These are phyloP conservation scores for Tulasnella sp. DNA, from an alignment of 768 basidiomycete genomes.

Conservation along the genomic window DNA sequence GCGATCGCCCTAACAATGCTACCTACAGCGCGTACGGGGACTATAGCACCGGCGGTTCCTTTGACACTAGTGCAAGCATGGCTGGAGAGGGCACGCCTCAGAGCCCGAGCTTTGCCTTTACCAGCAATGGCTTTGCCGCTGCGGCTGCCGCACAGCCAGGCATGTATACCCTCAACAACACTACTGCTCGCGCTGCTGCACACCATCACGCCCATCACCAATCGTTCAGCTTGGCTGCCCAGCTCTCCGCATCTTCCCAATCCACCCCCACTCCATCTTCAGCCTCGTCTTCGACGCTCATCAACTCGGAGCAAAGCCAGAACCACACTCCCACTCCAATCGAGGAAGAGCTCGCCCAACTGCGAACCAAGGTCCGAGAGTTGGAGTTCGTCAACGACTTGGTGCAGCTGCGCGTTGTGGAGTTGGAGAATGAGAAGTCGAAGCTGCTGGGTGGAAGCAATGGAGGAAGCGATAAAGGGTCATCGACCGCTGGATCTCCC, in stretches of 20 bases:
- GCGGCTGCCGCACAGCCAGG: not conserved
- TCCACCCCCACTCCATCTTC: conserved; percentile 12
- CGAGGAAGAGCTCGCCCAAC: conserved; percentile 47
- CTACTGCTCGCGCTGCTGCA: not conserved
- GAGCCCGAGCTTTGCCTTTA: conserved; percentile 15
- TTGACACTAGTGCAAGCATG: not conserved
- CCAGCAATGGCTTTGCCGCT: not conserved
- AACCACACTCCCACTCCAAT: conserved; percentile 9
- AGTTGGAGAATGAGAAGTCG: conserved; percentile 35
- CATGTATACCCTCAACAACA: conserved; percentile 5
- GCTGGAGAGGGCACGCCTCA: conserved; percentile 16
- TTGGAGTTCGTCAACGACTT: conserved; percentile 54
- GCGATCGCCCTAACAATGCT: not conserved
- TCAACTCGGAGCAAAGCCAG: not conserved
- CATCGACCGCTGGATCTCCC: not conserved
- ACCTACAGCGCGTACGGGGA: conserved; percentile 11
- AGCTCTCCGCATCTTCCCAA: conserved; percentile 1
- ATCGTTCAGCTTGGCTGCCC: not conserved
- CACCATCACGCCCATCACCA: conserved; percentile 6
- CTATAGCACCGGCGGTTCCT: not conserved
- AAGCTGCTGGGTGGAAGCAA: not conserved
- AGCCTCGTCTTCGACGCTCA: conserved; percentile 4
- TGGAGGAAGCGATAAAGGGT: not conserved
- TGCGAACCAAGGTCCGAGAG: conserved; percentile 53
- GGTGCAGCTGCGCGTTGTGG: conserved; percentile 40